Evolutionary conservation across 306 rosid genomes (phyloP), one percentile per base, ranked within the genome.

Genomic region (Astragalus glycyphyllos): DNA sequence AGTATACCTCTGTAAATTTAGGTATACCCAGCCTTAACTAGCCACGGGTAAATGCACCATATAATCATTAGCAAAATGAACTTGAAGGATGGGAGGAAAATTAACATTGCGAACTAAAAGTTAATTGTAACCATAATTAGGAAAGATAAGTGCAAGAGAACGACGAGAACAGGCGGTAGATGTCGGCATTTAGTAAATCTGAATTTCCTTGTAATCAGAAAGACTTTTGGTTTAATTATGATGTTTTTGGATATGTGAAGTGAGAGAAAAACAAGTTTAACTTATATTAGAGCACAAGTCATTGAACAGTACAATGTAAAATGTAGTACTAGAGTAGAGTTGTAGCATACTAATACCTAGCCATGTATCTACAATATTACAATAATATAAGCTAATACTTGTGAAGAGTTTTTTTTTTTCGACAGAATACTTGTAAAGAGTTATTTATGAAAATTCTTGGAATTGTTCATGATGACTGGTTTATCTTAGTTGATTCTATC

Each of bases 21-120:
- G 55, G 66, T 38, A 61, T 68, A 54, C 29, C 31, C 10, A 51
- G 58, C 60, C 56, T n/a, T n/a, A n/a, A n/a, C n/a, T n/a, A n/a
- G n/a, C n/a, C n/a, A n/a, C n/a, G n/a, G n/a, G n/a, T n/a, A n/a
- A n/a, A 48, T 69, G 69, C 35, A 49, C 31, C 23, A 69, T 13
- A 70, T 9, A 56, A 47, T 65, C 48, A 56, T 62, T 55, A 45
- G 13, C 11, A 61, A n/a, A 14, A 60, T 4, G 38, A 58, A 67
- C 9, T 31, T n/a, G 42, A 32, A 34, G 54, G 20, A 41, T 38
- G 1, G 2, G 7, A 74, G 74, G 42, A 73, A 68, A 38, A 57
- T 7, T 55, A 67, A 14, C 26, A 49, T 17, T 11, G 64, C 42
- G 51, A 32, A 66, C 58, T 49, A 50, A 58, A 31, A 51, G 51